A percentile compares a stretch with the other conserved stretches of the same genome.
Evolutionary conservation across 225 moss, liverwort and hornwort genomes (phyloP).

Genomic region (Neckera pumila): DNA sequence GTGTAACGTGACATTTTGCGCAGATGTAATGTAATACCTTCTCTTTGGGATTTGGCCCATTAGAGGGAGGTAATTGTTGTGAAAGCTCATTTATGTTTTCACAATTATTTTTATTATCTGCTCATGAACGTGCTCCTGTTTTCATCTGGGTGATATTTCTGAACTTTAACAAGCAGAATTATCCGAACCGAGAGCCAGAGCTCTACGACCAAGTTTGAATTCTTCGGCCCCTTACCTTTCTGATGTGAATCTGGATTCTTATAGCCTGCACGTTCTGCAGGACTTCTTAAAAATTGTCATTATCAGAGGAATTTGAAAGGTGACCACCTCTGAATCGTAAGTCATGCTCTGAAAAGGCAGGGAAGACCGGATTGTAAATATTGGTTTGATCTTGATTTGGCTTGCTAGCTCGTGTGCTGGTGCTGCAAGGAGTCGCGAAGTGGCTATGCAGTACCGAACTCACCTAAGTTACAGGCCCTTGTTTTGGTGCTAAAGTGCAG

Average conservation of each 20-base stretch:
- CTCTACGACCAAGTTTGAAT: not conserved
- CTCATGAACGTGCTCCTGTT: not conserved
- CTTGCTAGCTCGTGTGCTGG: not conserved
- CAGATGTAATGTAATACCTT: constrained; percentile 7
- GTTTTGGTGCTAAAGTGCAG: not conserved
- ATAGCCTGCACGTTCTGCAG: not conserved
- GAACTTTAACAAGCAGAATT: not conserved
- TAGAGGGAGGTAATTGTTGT: not conserved
- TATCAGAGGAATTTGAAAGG: not conserved
- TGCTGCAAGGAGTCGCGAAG: not conserved
- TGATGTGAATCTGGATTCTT: not conserved
- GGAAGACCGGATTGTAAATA: too few species aligned
- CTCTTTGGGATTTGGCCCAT: constrained; percentile 12
- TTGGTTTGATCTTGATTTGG: not conserved
- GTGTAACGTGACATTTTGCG: constrained; percentile 21
- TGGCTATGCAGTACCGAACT: not conserved
- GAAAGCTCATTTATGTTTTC: not conserved
- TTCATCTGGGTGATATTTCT: not conserved
- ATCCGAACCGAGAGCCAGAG: not conserved
- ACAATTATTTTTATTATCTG: not conserved
- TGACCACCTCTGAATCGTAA: not conserved
- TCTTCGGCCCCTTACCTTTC: not conserved
- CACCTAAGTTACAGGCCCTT: not conserved
- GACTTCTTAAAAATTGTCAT: not conserved
- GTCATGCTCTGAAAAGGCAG: too few species aligned